Percentiles rank a stretch among this genome's conserved stretches.
phyloP scores from a whole-genome alignment of 1,284 basidiomycete genomes.

The Paramarasmius palmivorus region DNA sequence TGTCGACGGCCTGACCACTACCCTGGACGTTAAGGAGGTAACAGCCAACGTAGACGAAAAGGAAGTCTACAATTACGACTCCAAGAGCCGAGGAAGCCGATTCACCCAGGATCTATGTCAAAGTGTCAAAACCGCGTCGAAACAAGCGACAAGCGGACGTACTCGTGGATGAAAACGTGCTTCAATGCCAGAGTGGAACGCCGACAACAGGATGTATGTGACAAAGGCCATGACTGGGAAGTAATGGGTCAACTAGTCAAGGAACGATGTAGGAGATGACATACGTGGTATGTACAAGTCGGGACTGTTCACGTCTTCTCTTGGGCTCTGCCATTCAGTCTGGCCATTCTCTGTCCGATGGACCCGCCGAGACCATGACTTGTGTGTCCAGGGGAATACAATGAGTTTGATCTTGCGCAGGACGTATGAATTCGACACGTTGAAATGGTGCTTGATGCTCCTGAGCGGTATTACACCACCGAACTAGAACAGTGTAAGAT shows the following conservation, averaged over 20 bases:
- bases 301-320: slow-evolving; percentile 95
- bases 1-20: slow-evolving; percentile 70
- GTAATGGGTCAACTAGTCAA: not conserved
- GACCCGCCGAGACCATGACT: slow-evolving; percentile 74
- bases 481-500: slow-evolving; percentile 50
- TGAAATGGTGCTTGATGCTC: slow-evolving; percentile 91
- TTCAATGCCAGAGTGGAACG: slow-evolving; percentile 83
- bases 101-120: slow-evolving; percentile 76
- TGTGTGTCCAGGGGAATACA: slow-evolving; percentile 96
- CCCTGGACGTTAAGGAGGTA: slow-evolving; percentile 88
- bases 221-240: slow-evolving; percentile 89
- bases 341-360: slow-evolving; percentile 66
- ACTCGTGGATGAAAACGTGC: slow-evolving; percentile 88
- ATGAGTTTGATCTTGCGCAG: slow-evolving; percentile 87
- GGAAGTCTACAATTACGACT: slow-evolving; percentile 84
- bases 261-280: slow-evolving; percentile 28
- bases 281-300: slow-evolving; percentile 95
- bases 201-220: slow-evolving; percentile 91
- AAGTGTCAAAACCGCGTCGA: not conserved
- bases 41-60: slow-evolving; percentile 87
- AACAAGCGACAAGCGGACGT: slow-evolving; percentile 1
- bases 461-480: slow-evolving; percentile 76
- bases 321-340: slow-evolving; percentile 83
- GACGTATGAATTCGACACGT: slow-evolving; percentile 96
- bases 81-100: slow-evolving; percentile 82